Base-by-base conservation (phyloP, 306 rosid genomes). In the Fragaria iinumae region DNA sequence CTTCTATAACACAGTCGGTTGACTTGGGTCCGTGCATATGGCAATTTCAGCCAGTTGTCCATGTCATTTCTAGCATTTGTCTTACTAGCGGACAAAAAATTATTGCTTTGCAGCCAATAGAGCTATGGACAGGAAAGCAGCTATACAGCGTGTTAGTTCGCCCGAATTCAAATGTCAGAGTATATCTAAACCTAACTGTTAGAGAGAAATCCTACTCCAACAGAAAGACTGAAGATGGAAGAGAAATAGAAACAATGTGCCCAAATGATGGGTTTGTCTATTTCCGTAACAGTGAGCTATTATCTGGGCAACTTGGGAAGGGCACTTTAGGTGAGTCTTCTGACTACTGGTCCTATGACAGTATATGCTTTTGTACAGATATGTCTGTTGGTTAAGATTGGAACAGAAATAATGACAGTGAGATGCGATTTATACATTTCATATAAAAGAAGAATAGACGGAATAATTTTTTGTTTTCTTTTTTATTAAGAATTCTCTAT, bases 291-390 rank as follows among this genome's bases (percentile, higher is more conserved):
- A 92, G 97, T 59, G 98, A 94, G 86, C 81, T 94, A 84, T 85
- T 94, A 69, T 89, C 98, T n/a, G 98, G 98, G 52, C 97, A 94
- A 80, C 86, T 94, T 88, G 98, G 98, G 87, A 94, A 94, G 89
- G 91, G 82, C 74, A 94, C 98, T 79, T 85, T 94, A 86, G 98
- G 98, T 92, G 77, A 77, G 88, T 86, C 52, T 77, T 80, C 77
- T 45, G 13, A 25, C n/a, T 71, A 50, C 53, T 71, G 14, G 17
- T 36, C 38, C 39, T 45, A 25, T 76, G 52, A 38, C 29, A 67
- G 41, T 50, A 6, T 7, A 8, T 49, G 50, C 53, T 5, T 65
- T 64, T 64, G 44, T 8, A 64, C 21, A 64, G 21, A 18, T 32
- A 64, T 64, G 69, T 34, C 67, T 56, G 21, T 53, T 55, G n/a